Base-by-base conservation (phyloP, 805 yeast species). In the Wickerhamiella dianesei region DNA sequence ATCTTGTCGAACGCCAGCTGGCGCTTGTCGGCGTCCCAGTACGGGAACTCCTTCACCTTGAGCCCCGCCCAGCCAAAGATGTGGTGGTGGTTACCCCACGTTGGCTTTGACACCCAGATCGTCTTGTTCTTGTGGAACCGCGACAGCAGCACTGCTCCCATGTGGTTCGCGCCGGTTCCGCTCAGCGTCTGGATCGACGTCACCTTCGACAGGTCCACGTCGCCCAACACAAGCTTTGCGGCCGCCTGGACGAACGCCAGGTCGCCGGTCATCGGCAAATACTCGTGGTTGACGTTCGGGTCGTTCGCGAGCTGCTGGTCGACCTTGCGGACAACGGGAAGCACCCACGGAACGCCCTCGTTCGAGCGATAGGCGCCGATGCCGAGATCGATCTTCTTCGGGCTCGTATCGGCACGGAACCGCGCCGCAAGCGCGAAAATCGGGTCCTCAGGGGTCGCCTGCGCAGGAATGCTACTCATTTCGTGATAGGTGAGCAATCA, bases 31-130 rank as follows among this genome's bases (percentile, higher is more conserved):
- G 72, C 69, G 60, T 89, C 75, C 88, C 95, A 92, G 72, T 92
- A 89, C 20, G 95, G 87, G 62, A 92, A 89, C 16, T 70, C 64
- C 35, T 70, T 77, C 37, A 81, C 79, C 54, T 72, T 67, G 46
- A 84, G 70, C 3, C 94, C 95, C 50, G 76, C 70, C 46, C 74
- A 67, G 54, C 74, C 71, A 63, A 88, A 92, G 55, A 89, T 83
- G 62, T 80, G 87, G 62, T 74, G 72, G 68, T 89, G 98, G 70
- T 92, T 92, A 45, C 92, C 95, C 98, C 98, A 89, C n/a, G 97
- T 87, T 54, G 98, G 98, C 49, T 74, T 68, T 13, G 95, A 82
- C 44, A 88, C 61, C 64, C 85, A 86, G 43, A 88, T 71, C 21
- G 70, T 65, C 49, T 68, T 57, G 50, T 52, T 32, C 4, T n/a